These are phyloP conservation scores for Pythium utonaiense DNA, from an alignment of 352 stramenopile genomes.

Conservation along the genomic window DNA sequence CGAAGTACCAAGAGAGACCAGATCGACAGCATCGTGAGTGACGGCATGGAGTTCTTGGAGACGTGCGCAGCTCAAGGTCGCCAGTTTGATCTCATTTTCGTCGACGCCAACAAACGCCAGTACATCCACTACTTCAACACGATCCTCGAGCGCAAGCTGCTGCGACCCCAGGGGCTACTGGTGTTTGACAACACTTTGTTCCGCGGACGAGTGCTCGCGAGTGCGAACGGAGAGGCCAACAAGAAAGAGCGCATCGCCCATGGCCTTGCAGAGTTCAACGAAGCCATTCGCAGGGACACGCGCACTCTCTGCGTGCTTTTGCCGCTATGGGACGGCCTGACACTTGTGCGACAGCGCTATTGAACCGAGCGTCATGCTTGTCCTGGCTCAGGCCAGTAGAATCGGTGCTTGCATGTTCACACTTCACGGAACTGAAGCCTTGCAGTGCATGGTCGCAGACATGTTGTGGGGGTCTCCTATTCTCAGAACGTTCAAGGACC, in stretches of 20 bases:
- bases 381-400: not conserved
- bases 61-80: constrained; percentile 16
- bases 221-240: constrained; percentile 30
- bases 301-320: constrained; percentile 83
- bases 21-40: constrained; percentile 36
- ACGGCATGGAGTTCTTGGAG: constrained; percentile 43
- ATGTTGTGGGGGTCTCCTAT: not conserved
- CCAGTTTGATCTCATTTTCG: constrained; percentile 93
- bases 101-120: constrained; percentile 93
- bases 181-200: constrained; percentile 94
- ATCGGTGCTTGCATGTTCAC: too few species aligned
- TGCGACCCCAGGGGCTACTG: constrained; percentile 76
- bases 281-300: constrained; percentile 66
- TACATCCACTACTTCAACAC: constrained; percentile 87
- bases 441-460: not conserved
- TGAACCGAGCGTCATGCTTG: not conserved
- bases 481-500: not conserved
- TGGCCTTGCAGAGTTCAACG: constrained; percentile 88
- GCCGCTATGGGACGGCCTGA: constrained; percentile 90
- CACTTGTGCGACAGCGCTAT: constrained; percentile 33
- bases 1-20: constrained; percentile 32
- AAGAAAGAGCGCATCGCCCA: constrained; percentile 57
- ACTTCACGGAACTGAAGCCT: not conserved
- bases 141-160: constrained; percentile 58
- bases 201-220: constrained; percentile 86